Conservation (phyloP, 768 basidiomycete genomes). For the Lyophyllum decastes region DNA sequence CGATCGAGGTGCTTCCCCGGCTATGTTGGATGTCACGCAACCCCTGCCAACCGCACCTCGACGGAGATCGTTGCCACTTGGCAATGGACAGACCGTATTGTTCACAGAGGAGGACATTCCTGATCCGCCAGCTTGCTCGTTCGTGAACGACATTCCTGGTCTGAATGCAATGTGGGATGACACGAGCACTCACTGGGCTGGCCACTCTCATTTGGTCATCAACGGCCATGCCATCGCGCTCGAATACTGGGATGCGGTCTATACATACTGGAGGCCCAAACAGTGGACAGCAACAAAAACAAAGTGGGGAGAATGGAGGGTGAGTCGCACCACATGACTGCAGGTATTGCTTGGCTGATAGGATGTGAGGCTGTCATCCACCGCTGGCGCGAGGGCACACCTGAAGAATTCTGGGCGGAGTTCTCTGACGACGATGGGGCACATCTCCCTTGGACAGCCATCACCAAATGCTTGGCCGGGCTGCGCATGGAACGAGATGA, state of each 20-base stretch:
- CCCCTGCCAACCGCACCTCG: background rate
- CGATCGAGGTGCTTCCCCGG: background rate
- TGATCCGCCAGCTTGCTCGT: slow-evolving; percentile 23
- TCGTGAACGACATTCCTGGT: slow-evolving; percentile 17
- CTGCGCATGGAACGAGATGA: slow-evolving; percentile 8
- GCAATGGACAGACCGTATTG: background rate
- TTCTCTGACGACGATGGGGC: slow-evolving; percentile 14
- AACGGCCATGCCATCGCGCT: slow-evolving; percentile 22
- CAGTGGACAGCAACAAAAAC: slow-evolving; percentile 27
- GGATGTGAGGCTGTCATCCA: slow-evolving; percentile 14
- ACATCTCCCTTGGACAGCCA: slow-evolving; percentile 15
- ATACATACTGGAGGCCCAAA: slow-evolving; percentile 16
- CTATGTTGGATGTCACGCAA: background rate
- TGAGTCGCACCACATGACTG: background rate
- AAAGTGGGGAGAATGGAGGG: slow-evolving; percentile 27
- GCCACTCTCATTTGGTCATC: slow-evolving; percentile 21
- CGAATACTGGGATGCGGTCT: slow-evolving; percentile 23
- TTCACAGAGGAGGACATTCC: slow-evolving; percentile 21
- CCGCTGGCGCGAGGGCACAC: background rate
- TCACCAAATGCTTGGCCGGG: slow-evolving; percentile 6
- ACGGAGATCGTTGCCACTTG: background rate
- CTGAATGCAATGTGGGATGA: slow-evolving; percentile 31
- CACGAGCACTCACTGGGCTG: slow-evolving; percentile 18
- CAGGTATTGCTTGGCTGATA: slow-evolving; percentile 4
- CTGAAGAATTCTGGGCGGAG: slow-evolving; percentile 16